Conservation (phyloP, 2,329 filamentous ascomycete species). For the Phyllosticta citrichinensis region DNA sequence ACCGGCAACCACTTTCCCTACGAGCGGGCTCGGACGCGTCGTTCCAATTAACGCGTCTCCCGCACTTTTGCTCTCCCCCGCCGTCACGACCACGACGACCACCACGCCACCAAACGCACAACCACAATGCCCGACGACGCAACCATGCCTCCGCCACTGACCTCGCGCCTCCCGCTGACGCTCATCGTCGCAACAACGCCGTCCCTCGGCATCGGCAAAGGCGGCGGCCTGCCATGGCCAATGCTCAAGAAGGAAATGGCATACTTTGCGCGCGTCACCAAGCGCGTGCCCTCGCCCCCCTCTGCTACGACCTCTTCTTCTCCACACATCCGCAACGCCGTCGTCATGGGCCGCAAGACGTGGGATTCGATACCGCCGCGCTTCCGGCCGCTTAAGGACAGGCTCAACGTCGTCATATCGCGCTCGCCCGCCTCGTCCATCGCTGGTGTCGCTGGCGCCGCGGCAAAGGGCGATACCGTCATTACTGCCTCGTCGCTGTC, state of each 20-base stretch:
- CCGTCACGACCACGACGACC: not conserved
- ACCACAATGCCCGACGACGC: not conserved
- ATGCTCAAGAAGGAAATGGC: slow-evolving; percentile 84
- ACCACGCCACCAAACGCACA: not conserved
- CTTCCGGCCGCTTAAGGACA: slow-evolving; percentile 68
- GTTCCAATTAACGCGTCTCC: slow-evolving; percentile 2
- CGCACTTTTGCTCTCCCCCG: not conserved
- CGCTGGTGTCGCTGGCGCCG: not conserved
- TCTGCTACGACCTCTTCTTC: slow-evolving; percentile 12
- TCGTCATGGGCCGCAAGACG: slow-evolving; percentile 96
- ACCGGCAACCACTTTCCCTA: slow-evolving; percentile 2
- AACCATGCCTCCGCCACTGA: slow-evolving; percentile 4
- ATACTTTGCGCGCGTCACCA: slow-evolving; percentile 88
- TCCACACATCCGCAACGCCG: slow-evolving; percentile 43
- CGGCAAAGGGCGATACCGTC: not conserved
- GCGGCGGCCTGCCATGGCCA: slow-evolving; percentile 77
- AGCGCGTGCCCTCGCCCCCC: slow-evolving; percentile 37
- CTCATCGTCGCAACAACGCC: slow-evolving; percentile 90
- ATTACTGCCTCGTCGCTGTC: not conserved
- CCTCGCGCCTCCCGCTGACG: slow-evolving; percentile 53
- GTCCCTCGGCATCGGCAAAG: slow-evolving; percentile 75
- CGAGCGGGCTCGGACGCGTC: not conserved
- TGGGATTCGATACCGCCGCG: slow-evolving; percentile 79
- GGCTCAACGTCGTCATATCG: slow-evolving; percentile 75
- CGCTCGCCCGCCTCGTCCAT: slow-evolving; percentile 25